Conservation (phyloP, 768 basidiomycete genomes). For the Suillus fuscotomentosus region DNA sequence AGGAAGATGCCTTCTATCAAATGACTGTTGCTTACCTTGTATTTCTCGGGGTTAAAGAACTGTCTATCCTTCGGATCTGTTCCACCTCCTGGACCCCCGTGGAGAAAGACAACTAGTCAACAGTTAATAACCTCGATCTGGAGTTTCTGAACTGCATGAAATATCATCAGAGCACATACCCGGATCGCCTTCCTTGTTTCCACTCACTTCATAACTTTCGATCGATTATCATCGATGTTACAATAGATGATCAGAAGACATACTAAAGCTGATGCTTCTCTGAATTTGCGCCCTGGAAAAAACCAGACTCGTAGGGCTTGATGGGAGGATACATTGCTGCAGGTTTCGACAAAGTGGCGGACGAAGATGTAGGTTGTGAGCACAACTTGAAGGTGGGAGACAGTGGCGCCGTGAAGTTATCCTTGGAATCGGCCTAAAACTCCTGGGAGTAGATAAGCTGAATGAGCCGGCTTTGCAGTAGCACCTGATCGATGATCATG, state of each 20-base stretch:
- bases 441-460: too few species aligned
- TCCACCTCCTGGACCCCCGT: conserved; percentile 86
- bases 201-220: conserved; percentile 75
- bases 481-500: too few species aligned
- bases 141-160: not conserved
- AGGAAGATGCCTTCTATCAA: not conserved
- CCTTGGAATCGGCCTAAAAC: too few species aligned
- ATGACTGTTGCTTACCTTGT: conserved; percentile 52
- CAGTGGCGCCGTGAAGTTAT: too few species aligned
- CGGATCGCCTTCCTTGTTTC: conserved; percentile 73
- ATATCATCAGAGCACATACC: conserved; percentile 37
- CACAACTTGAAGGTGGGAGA: not conserved
- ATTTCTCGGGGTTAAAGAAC: conserved; percentile 84
- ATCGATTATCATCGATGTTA: conserved; percentile 2
- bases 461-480: too few species aligned
- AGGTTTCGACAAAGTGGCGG: not conserved
- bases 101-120: conserved; percentile 71
- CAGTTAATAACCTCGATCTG: not conserved
- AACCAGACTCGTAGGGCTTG: conserved; percentile 64
- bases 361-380: not conserved
- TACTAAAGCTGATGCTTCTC: conserved; percentile 75
- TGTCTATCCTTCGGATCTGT: conserved; percentile 61
- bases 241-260: conserved; percentile 24
- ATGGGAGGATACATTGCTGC: conserved; percentile 63
- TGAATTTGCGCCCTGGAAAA: conserved; percentile 54